phyloP scores from a whole-genome alignment of 2,329 filamentous ascomycete species.

The Alternaria metachromatica region DNA sequence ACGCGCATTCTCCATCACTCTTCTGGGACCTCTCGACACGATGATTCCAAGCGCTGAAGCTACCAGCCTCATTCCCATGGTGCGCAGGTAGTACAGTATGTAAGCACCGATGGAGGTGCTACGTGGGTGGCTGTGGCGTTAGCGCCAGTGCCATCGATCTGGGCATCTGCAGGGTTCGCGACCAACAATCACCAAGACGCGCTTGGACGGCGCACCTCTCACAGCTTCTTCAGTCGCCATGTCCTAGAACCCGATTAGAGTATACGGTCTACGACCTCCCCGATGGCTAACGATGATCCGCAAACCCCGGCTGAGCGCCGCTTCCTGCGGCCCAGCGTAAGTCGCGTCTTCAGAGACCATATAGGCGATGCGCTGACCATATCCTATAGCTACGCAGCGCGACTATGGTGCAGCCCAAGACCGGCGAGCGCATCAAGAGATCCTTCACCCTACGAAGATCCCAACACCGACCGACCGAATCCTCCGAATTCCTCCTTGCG shows the following conservation, averaged over 20 bases:
- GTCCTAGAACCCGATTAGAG: slow-evolving; percentile 11
- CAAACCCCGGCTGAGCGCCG: slow-evolving; percentile 45
- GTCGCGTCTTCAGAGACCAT: slow-evolving; percentile 12
- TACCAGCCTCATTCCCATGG: neutral
- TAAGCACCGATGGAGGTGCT: neutral
- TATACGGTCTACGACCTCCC: slow-evolving; percentile 1
- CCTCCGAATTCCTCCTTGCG: slow-evolving; percentile 50
- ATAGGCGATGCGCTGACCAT: slow-evolving; percentile 24
- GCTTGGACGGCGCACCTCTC: slow-evolving; percentile 3
- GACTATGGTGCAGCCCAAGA: slow-evolving; percentile 84
- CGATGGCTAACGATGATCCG: slow-evolving; percentile 38
- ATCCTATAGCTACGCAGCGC: slow-evolving; percentile 72
- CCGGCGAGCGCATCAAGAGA: slow-evolving; percentile 82
- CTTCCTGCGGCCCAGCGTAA: slow-evolving; percentile 47
- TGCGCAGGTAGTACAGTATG: neutral
- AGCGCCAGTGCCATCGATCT: slow-evolving; percentile 21
- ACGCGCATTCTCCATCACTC: neutral
- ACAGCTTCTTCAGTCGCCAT: slow-evolving; percentile 7
- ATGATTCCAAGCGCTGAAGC: neutral
- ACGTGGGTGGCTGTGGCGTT: slow-evolving; percentile 18
- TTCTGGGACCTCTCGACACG: neutral
- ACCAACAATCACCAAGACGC: neutral
- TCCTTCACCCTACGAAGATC: slow-evolving; percentile 73
- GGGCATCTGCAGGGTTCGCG: slow-evolving; percentile 20
- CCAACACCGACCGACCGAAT: slow-evolving; percentile 52